Conservation (phyloP, 1,284 basidiomycete species). For the Amylostereum areolatum region DNA sequence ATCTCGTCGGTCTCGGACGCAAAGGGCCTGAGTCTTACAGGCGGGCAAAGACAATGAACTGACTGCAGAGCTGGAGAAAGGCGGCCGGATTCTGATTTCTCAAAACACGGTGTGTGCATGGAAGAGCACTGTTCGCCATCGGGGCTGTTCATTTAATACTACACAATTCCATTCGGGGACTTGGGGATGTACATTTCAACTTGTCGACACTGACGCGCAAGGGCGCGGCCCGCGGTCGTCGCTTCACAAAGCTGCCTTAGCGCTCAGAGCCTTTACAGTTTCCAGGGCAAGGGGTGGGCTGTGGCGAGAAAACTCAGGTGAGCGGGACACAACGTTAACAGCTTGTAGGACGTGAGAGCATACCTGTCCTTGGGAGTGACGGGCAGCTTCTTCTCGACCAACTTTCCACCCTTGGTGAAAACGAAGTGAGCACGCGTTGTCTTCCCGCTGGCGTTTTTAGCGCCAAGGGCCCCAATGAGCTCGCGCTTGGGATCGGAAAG, state of each 20-base stretch:
- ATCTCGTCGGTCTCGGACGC: no score
- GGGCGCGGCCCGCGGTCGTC: no score
- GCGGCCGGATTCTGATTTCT: no score
- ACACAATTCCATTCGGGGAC: no score
- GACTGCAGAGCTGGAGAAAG: no score
- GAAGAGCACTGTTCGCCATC: no score
- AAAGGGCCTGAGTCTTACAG: no score
- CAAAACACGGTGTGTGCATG: no score
- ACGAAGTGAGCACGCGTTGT: conserved; percentile 89
- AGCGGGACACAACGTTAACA: not conserved
- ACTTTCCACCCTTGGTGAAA: conserved; percentile 83
- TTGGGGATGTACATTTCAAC: no score
- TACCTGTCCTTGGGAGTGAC: conserved; percentile 82
- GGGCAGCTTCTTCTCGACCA: conserved; percentile 76
- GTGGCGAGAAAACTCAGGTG: not conserved
- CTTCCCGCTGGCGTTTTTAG: conserved; percentile 66
- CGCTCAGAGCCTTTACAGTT: conserved; percentile 28
- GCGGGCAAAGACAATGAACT: no score
- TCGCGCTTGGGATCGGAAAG: conserved; percentile 82
- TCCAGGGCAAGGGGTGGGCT: conserved; percentile 36
- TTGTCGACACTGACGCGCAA: no score
- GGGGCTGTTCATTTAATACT: no score
- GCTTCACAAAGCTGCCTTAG: not conserved
- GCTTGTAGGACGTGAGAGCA: conserved; percentile 11
- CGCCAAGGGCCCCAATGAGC: conserved; percentile 79